phyloP scores from a whole-genome alignment of 2,329 filamentous ascomycete species.

The Chlorencoelia australis region DNA sequence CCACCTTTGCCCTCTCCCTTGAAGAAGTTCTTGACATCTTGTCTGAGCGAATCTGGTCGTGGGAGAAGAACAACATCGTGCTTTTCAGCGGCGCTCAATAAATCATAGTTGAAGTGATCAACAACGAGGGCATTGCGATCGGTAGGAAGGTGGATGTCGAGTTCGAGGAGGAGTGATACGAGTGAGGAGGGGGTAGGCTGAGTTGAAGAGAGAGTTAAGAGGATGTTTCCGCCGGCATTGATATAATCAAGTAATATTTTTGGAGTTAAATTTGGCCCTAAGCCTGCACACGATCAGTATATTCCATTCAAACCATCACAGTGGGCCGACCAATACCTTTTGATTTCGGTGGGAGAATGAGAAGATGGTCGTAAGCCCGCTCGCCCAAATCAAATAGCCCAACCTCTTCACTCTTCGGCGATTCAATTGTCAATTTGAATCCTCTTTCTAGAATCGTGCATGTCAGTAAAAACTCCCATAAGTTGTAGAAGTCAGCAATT shows the following conservation, averaged over 20 bases:
- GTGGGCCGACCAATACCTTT: conserved; percentile 53
- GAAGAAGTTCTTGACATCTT: conserved; percentile 72
- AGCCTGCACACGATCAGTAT: conserved; percentile 40
- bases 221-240: conserved; percentile 83
- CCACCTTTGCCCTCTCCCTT: conserved; percentile 41
- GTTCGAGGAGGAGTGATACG: conserved; percentile 69
- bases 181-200: conserved; percentile 61
- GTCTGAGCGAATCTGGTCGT: conserved; percentile 52
- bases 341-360: conserved; percentile 79
- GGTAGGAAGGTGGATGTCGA: conserved; percentile 78
- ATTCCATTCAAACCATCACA: background rate
- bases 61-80: conserved; percentile 83
- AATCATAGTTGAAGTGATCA: conserved; percentile 94
- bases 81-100: conserved; percentile 61
- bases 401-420: conserved; percentile 69
- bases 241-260: conserved; percentile 82
- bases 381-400: conserved; percentile 79
- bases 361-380: conserved; percentile 79
- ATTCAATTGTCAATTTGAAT: conserved; percentile 71
- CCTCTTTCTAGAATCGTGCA: conserved; percentile 55
- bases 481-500: conserved; percentile 1
- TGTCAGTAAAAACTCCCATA: conserved; percentile 7
- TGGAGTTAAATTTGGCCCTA: conserved; percentile 80
- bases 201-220: conserved; percentile 71
- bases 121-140: conserved; percentile 81